Conservation (phyloP, 2,329 filamentous ascomycete species). For the Cordyceps pruinosa region DNA sequence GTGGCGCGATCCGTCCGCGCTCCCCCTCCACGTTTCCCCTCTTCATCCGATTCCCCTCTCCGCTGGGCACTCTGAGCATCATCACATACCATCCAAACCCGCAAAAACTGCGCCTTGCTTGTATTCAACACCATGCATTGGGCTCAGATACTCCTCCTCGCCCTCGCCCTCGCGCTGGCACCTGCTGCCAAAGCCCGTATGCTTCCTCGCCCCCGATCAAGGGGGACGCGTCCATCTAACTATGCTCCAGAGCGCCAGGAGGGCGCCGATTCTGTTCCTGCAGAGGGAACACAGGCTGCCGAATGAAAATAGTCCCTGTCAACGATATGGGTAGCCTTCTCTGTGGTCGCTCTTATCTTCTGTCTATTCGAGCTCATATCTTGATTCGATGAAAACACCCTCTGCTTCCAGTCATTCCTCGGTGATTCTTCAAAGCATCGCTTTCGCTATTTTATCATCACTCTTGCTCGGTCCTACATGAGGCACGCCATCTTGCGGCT, state of each 20-base stretch:
- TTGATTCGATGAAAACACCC: not conserved
- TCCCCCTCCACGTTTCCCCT: not conserved
- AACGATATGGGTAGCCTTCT: not conserved
- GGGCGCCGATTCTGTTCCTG: not conserved
- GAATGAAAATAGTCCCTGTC: not conserved
- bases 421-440: not conserved
- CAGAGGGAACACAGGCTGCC: not conserved
- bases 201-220: too few species aligned
- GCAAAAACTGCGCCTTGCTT: not conserved
- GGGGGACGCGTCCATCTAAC: too few species aligned
- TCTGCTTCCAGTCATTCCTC: not conserved
- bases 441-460: not conserved
- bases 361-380: not conserved
- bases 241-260: not conserved
- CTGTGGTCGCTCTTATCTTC: not conserved
- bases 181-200: too few species aligned
- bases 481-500: constrained; percentile 64
- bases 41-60: not conserved
- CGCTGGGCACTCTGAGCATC: too few species aligned
- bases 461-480: constrained; percentile 42
- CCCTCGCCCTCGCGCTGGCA: too few species aligned
- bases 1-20: not conserved
- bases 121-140: not conserved
- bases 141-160: not conserved
- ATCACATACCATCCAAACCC: too few species aligned